Evolutionary conservation across 73 alveolate species (phyloP).

Genomic region (Stentor coeruleus): DNA sequence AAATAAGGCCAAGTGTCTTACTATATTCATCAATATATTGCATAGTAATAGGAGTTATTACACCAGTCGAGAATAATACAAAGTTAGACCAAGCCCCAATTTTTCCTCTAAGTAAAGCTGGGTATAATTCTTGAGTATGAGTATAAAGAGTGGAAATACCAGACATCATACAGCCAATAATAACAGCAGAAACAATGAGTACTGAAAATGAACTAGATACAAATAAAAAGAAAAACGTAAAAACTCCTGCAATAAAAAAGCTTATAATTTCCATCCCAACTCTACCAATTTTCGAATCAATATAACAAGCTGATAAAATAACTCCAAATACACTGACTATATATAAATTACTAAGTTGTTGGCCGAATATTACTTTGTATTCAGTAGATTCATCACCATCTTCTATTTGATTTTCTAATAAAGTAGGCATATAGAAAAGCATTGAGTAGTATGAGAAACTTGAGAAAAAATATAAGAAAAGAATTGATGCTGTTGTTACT

Average conservation of each 20-base stretch:
- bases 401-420: too few species aligned
- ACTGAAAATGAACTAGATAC: too few species aligned
- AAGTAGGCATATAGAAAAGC: neutral
- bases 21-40: too few species aligned
- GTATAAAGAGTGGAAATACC: neutral
- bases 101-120: neutral
- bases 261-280: neutral
- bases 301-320: neutral
- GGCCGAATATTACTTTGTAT: neutral
- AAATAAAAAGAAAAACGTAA: too few species aligned
- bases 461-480: neutral
- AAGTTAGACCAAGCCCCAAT: neutral
- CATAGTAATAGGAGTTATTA: neutral
- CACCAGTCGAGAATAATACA: neutral
- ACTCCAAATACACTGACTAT: neutral
- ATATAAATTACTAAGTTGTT: too few species aligned
- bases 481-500: neutral
- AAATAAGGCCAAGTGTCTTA: too few species aligned
- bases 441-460: neutral
- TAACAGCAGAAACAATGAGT: neutral
- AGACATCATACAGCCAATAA: neutral
- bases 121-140: slow-evolving; percentile 8
- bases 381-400: slow-evolving; percentile 3
- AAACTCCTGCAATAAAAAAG: neutral
- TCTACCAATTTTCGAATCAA: neutral